Percentiles rank a stretch among this genome's conserved stretches.
These are phyloP conservation scores for Pseudogymnoascus sp. DNA, from an alignment of 2,329 filamentous ascomycete genomes.

Conservation along the genomic window DNA sequence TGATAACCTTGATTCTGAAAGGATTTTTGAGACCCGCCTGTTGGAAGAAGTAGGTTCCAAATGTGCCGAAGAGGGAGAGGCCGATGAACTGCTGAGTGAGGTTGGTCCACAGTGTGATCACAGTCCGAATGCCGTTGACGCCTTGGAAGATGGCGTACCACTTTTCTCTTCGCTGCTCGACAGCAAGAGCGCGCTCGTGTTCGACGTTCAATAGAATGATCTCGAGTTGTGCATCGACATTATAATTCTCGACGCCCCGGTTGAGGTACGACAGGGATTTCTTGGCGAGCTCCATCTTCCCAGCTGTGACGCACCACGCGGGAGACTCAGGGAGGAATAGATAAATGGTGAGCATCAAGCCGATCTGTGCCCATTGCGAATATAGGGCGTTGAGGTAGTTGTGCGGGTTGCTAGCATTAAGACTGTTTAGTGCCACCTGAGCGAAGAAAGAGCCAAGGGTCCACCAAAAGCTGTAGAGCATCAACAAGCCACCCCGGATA, in stretches of 20 bases:
- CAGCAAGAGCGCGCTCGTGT: conserved; percentile 24
- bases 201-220: conserved; percentile 25
- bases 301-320: conserved; percentile 30
- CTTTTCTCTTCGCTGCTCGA: conserved; percentile 25
- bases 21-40: conserved; percentile 37
- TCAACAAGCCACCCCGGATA: conserved; percentile 20
- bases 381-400: conserved; percentile 38
- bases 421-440: conserved; percentile 35
- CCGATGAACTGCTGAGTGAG: conserved; percentile 22
- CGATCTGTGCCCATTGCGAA: conserved; percentile 42
- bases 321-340: conserved; percentile 36
- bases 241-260: conserved; percentile 24
- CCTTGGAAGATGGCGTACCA: conserved; percentile 31
- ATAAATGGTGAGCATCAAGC: conserved; percentile 36
- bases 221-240: conserved; percentile 28
- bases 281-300: conserved; percentile 21
- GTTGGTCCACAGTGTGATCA: conserved; percentile 26
- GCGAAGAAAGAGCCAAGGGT: conserved; percentile 39
- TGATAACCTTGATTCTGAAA: conserved; percentile 38
- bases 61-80: conserved; percentile 22
- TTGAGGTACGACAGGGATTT: conserved; percentile 20
- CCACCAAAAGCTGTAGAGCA: conserved; percentile 34
- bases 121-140: conserved; percentile 26
- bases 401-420: conserved; percentile 29
- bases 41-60: conserved; percentile 28